Base-by-base conservation (phyloP, 257 asterid genomes). In the Galeopsis tetrahit region DNA sequence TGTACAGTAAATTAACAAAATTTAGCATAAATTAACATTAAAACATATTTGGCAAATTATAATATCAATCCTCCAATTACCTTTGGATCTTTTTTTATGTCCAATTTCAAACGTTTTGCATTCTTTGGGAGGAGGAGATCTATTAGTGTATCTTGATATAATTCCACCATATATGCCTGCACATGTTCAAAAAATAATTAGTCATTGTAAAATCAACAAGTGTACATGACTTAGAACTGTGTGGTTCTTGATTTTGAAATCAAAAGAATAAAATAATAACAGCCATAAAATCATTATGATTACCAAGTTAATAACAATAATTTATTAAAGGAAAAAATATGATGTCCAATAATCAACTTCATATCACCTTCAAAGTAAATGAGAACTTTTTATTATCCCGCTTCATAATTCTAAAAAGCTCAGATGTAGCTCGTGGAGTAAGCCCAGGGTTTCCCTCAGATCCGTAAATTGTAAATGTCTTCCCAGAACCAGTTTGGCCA, bases 401-500 rank as follows among this genome's bases (percentile, higher is more conserved):
- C 73, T 87, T 95, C 65, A 88, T 78, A 78, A 92, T 85, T 82
- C 86, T 85, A 66, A 95, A 95, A 61, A 95, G 96, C 76, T 95
- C 98, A 28, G 83, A 80, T 71, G 69, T 92, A 69, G 99, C 97
- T 17, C 98, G 92, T 62, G 97, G 98, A 67, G 99, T 95, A 61
- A 95, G 90, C 69, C 99, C 99, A 10, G 96, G 94, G 77, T 89
- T 85, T 69, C 71, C 72, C 61, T 90, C 97, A 15, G 98, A 83
- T 71, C 99, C 99, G 77, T 90, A 95, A 65, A 95, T 92, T 6
- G 99, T 95, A 66, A 90, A 87, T 64, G 99, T 95, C 82, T 95
- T 95, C 76, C 99, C 99, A 4, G 99, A 95, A 61, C 99, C 99
- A 74, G 99, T 95, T 87, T 95, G 99, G 2, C 99, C 99, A 43